Conservation (phyloP, 2,329 filamentous ascomycete genomes). For the Talaromyces piceae region DNA sequence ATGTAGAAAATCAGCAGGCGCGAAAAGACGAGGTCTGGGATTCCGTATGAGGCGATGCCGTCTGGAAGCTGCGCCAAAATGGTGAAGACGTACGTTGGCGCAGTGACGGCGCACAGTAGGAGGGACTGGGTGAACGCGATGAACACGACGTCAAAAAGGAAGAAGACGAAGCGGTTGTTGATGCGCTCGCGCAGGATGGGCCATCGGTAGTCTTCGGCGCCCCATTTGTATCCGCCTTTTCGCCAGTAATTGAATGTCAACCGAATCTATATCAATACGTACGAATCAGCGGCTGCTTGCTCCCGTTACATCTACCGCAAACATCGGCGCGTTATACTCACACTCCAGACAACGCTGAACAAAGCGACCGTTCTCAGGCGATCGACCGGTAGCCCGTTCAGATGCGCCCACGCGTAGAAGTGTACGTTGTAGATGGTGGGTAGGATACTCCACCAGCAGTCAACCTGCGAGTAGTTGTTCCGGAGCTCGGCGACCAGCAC, state of each 20-base stretch:
- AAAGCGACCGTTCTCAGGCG: constrained; percentile 66
- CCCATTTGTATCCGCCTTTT: constrained; percentile 80
- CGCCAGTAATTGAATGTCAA: constrained; percentile 97
- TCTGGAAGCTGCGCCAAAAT: constrained; percentile 59
- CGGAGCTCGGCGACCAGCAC: constrained; percentile 76
- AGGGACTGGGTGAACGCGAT: constrained; percentile 78
- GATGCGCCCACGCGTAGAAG: constrained; percentile 72
- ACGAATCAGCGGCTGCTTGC: background rate
- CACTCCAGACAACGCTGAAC: constrained; percentile 71
- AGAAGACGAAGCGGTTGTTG: constrained; percentile 67
- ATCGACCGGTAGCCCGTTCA: constrained; percentile 62
- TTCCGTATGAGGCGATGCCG: constrained; percentile 44
- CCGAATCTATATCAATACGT: constrained; percentile 48
- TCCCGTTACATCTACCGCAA: background rate
- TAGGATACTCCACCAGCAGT: constrained; percentile 83
- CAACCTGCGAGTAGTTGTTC: constrained; percentile 93
- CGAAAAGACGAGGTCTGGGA: constrained; percentile 54
- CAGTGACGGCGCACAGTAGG: constrained; percentile 69
- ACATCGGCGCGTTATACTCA: constrained; percentile 37
- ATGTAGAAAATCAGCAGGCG: constrained; percentile 50
- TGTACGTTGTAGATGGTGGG: constrained; percentile 82
- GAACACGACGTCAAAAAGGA: constrained; percentile 81
- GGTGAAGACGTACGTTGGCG: constrained; percentile 77
- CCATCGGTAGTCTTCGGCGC: constrained; percentile 96
- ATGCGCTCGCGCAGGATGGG: constrained; percentile 62